These are phyloP conservation scores for Penicillium sp. DNA, from an alignment of 2,329 filamentous ascomycete genomes.

Conservation along the genomic window DNA sequence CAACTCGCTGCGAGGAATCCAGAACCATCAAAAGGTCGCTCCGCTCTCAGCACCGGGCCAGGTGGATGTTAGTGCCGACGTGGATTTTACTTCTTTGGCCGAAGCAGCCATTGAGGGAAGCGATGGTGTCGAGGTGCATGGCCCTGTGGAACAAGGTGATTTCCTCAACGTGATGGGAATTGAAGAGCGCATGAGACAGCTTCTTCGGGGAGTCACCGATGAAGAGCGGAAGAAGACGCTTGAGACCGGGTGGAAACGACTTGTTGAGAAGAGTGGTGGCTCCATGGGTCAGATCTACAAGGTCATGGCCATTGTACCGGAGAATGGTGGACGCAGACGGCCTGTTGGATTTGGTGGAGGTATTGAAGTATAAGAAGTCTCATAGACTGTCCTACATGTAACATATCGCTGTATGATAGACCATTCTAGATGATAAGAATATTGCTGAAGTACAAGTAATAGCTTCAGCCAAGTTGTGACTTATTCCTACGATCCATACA, in stretches of 20 bases:
- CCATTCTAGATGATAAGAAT: no score
- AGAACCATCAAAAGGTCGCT: slow-evolving; percentile 66
- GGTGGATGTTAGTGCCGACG: slow-evolving; percentile 85
- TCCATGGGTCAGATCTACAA: slow-evolving; percentile 97
- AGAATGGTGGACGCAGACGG: slow-evolving; percentile 64
- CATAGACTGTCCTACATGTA: background rate
- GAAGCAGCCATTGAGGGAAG: slow-evolving; percentile 72
- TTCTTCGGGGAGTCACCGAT: slow-evolving; percentile 50
- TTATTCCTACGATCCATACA: no score
- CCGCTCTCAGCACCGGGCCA: slow-evolving; percentile 74
- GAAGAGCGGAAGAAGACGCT: slow-evolving; percentile 56
- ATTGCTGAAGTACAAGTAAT: no score
- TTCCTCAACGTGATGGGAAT: slow-evolving; percentile 83
- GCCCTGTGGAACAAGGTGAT: slow-evolving; percentile 75
- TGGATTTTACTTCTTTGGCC: slow-evolving; percentile 83
- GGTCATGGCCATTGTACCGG: slow-evolving; percentile 81
- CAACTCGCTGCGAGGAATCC: slow-evolving; percentile 87
- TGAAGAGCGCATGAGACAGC: slow-evolving; percentile 63
- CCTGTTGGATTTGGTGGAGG: slow-evolving; percentile 89
- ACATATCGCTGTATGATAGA: background rate
- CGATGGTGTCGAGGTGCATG: slow-evolving; percentile 81
- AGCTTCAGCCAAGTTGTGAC: no score
- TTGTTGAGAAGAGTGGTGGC: slow-evolving; percentile 73
- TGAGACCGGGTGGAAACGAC: slow-evolving; percentile 67
- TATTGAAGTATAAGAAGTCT: slow-evolving; percentile 24